A percentile compares a stretch with the other conserved stretches of the same genome.
These are phyloP conservation scores for Cyberlindnera maclurae DNA, from an alignment of 805 yeast genomes.

Conservation along the genomic window DNA sequence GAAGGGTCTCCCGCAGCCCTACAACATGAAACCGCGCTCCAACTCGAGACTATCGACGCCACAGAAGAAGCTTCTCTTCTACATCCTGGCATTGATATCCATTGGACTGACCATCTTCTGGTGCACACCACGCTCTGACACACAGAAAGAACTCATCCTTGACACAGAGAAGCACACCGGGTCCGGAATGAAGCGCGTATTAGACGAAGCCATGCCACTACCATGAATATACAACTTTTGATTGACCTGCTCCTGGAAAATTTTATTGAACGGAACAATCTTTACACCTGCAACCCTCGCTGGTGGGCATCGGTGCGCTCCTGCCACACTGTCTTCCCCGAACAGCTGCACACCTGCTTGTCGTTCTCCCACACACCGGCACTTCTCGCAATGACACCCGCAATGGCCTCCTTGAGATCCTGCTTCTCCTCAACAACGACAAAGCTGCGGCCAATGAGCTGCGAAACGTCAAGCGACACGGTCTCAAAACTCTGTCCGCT, in stretches of 20 bases:
- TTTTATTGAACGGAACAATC: too few species aligned
- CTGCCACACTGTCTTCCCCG: slow-evolving; percentile 95
- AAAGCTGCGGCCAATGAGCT: slow-evolving; percentile 62
- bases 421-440: slow-evolving; percentile 25
- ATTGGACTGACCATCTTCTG: slow-evolving; percentile 28
- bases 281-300: slow-evolving; percentile 40
- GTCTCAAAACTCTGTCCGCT: slow-evolving; percentile 41
- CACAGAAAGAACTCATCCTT: slow-evolving; percentile 19
- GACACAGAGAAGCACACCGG: slow-evolving; percentile 14
- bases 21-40: slow-evolving; percentile 26
- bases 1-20: slow-evolving; percentile 37
- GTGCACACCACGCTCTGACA: slow-evolving; percentile 20
- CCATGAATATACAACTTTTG: too few species aligned
- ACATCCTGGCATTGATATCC: slow-evolving; percentile 27
- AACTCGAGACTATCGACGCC: slow-evolving; percentile 36
- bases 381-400: slow-evolving; percentile 90
- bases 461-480: slow-evolving; percentile 40
- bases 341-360: slow-evolving; percentile 87
- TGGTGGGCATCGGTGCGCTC: slow-evolving; percentile 72
- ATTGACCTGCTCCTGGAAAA: too few species aligned
- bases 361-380: slow-evolving; percentile 98
- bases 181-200: neutral
- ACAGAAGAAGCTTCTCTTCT: slow-evolving; percentile 37
- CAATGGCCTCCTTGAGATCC: slow-evolving; percentile 34
- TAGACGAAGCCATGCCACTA: neutral